phyloP scores from a whole-genome alignment of 2,329 filamentous ascomycete species.

The Ambrosiella beaveri region DNA sequence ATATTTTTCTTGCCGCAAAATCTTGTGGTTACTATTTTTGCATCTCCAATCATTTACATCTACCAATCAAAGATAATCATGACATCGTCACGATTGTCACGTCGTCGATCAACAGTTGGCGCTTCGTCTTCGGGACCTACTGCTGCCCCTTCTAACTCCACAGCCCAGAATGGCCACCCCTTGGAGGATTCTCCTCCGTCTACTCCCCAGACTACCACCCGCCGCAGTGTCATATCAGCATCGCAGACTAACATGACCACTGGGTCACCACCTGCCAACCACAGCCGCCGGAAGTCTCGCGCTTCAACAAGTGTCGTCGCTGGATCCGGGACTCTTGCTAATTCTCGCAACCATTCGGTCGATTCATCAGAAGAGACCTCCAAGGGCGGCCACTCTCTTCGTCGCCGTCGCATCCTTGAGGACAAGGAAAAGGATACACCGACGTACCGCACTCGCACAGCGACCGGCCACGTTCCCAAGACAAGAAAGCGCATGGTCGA shows the following conservation, averaged over 20 bases:
- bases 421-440: conserved; percentile 29
- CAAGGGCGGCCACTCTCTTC: conserved; percentile 41
- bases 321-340: neutral
- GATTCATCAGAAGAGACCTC: neutral
- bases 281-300: neutral
- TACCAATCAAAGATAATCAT: neutral
- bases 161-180: neutral
- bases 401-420: conserved; percentile 38
- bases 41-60: neutral
- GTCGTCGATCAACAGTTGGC: conserved; percentile 1
- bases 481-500: conserved; percentile 9
- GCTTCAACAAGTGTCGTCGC: neutral
- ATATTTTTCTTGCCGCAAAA: neutral
- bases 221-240: neutral
- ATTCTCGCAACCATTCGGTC: neutral
- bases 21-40: neutral
- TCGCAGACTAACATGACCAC: neutral
- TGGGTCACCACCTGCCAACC: neutral
- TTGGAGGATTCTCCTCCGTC: neutral
- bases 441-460: conserved; percentile 14
- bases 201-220: neutral
- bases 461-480: conserved; percentile 7
- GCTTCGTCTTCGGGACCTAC: neutral
- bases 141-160: neutral
- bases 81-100: conserved; percentile 3